phyloP scores from a whole-genome alignment of 805 yeast genomes.

The Kazachstania kunashirensis region DNA sequence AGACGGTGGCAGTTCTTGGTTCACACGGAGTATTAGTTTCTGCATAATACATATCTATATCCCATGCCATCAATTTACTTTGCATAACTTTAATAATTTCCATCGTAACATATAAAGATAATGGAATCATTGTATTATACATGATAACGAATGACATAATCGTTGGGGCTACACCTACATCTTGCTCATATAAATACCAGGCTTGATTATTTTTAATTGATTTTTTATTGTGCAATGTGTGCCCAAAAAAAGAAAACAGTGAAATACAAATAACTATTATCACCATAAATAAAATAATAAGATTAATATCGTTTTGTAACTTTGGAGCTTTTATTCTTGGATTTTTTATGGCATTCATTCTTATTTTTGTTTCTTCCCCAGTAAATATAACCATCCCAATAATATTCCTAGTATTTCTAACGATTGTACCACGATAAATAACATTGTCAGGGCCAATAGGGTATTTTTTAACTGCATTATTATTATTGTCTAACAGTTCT shows the following conservation, averaged over 20 bases:
- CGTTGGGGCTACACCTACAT: constrained; percentile 80
- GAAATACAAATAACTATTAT: constrained; percentile 64
- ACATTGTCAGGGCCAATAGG: constrained; percentile 76
- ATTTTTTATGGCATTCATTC: constrained; percentile 87
- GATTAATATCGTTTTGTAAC: constrained; percentile 70
- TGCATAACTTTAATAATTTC: constrained; percentile 90
- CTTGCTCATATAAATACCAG: constrained; percentile 70
- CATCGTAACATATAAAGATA: constrained; percentile 91
- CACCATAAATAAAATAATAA: constrained; percentile 83
- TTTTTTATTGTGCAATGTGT: constrained; percentile 41
- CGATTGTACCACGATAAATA: constrained; percentile 80
- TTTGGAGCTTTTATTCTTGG: constrained; percentile 92
- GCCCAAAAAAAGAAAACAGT: constrained; percentile 74
- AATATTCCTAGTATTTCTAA: constrained; percentile 70
- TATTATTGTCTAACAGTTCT: constrained; percentile 29
- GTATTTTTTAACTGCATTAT: constrained; percentile 32
- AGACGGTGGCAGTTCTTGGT: constrained; percentile 87
- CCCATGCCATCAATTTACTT: constrained; percentile 71
- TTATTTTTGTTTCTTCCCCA: constrained; percentile 91
- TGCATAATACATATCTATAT: constrained; percentile 86
- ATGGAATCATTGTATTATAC: constrained; percentile 93
- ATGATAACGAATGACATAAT: constrained; percentile 93
- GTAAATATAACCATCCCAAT: constrained; percentile 82
- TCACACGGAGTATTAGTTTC: constrained; percentile 85
- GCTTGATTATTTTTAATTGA: constrained; percentile 32